A percentile compares a stretch with the other conserved stretches of the same genome.
These are phyloP conservation scores for Rutstroemia sp. DNA, from an alignment of 2,329 filamentous ascomycete species.

Conservation along the genomic window DNA sequence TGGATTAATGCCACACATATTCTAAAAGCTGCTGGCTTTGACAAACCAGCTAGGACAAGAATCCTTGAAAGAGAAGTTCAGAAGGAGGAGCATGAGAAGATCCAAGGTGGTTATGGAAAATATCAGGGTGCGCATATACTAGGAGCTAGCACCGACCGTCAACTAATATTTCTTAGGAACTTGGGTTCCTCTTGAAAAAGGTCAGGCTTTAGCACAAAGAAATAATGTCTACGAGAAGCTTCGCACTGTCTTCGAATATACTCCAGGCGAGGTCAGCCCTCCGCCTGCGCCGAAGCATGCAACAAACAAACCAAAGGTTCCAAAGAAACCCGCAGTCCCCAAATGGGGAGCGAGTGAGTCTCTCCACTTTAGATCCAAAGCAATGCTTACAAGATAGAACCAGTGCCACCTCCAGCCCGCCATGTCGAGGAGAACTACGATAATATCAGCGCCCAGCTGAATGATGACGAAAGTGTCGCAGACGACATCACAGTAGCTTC, in stretches of 20 bases:
- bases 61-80: constrained; percentile 96
- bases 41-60: constrained; percentile 90
- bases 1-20: constrained; percentile 99
- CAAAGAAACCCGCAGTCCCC: constrained; percentile 58
- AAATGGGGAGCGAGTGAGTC: constrained; percentile 45
- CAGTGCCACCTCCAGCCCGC: constrained; percentile 29
- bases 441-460: constrained; percentile 51
- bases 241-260: constrained; percentile 81
- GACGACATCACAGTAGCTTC: constrained; percentile 79
- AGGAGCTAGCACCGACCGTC: constrained; percentile 6
- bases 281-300: constrained; percentile 91
- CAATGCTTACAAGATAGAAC: constrained; percentile 28
- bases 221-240: constrained; percentile 83
- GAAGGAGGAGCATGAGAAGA: constrained; percentile 93
- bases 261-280: constrained; percentile 76
- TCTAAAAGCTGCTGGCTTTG: constrained; percentile 90
- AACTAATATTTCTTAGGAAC: constrained; percentile 53
- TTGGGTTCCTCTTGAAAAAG: constrained; percentile 85
- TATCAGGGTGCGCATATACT: constrained; percentile 65
- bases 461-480: constrained; percentile 67
- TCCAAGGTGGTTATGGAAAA: constrained; percentile 97
- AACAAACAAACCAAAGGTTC: constrained; percentile 75
- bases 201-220: constrained; percentile 72
- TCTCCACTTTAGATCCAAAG: constrained; percentile 11
- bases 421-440: constrained; percentile 58